Evolutionary conservation across 139 green algal species (phyloP).

Genomic region (Edaphochlamys debaryana): DNA sequence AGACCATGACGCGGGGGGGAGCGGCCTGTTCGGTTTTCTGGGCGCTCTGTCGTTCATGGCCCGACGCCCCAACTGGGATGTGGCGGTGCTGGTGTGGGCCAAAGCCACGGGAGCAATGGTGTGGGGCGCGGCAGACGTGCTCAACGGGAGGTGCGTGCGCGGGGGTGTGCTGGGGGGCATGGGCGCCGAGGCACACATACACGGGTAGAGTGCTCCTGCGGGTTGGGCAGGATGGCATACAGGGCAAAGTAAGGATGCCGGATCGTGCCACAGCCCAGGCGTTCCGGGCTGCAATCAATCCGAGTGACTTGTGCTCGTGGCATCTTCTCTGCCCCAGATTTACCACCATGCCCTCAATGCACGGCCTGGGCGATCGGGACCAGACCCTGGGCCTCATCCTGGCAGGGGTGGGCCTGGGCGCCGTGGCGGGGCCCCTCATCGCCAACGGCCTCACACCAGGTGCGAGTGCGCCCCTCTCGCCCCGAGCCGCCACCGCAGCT

Average conservation of each 20-base stretch:
- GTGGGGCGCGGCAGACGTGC: constrained; percentile 27
- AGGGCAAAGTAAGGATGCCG: too few relatives aligned
- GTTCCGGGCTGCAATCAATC: too few relatives aligned
- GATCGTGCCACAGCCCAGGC: too few relatives aligned
- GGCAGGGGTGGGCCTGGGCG: constrained; percentile 20
- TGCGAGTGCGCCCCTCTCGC: too few relatives aligned
- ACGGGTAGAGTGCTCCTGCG: too few relatives aligned
- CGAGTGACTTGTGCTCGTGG: too few relatives aligned
- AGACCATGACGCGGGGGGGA: not conserved
- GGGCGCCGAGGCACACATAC: too few relatives aligned
- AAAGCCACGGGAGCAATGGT: constrained; percentile 17
- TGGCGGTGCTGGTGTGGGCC: constrained; percentile 4
- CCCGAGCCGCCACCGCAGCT: too few relatives aligned
- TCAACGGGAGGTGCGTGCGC: constrained; percentile 18
- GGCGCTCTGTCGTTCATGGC: constrained; percentile 16
- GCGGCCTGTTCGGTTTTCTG: not conserved
- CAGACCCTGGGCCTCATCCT: constrained; percentile 25
- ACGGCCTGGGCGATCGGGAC: constrained; percentile 2
- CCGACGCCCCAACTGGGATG: constrained; percentile 11
- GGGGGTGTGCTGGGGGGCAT: too few relatives aligned
- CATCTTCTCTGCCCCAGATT: too few relatives aligned
- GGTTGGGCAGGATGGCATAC: too few relatives aligned
- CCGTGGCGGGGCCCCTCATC: constrained; percentile 3
- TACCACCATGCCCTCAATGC: too few relatives aligned
- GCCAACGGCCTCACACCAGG: constrained; percentile 7